These are phyloP conservation scores for Rhizopogon vinicolor DNA, from an alignment of 768 basidiomycete genomes.

Conservation along the genomic window DNA sequence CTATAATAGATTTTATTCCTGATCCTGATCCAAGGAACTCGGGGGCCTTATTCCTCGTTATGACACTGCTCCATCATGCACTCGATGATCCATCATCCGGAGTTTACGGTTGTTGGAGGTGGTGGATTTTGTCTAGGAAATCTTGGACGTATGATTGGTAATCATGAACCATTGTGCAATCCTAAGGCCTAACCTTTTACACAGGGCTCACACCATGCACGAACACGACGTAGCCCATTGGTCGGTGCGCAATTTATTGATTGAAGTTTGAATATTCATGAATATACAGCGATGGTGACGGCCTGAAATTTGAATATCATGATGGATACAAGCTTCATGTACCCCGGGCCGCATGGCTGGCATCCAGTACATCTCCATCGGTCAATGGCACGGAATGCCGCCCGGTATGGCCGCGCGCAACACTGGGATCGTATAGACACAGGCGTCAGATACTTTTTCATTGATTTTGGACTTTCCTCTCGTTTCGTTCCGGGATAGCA, in stretches of 20 bases:
- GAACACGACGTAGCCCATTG: slow-evolving; percentile 29
- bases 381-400: slow-evolving; percentile 1
- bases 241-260: slow-evolving; percentile 11
- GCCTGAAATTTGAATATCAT: slow-evolving; percentile 12
- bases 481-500: slow-evolving; percentile 7
- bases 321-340: slow-evolving; percentile 15
- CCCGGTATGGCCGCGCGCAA: slow-evolving; percentile 3
- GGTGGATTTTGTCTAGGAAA: slow-evolving; percentile 23
- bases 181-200: background rate
- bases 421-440: slow-evolving; percentile 17
- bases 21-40: slow-evolving; percentile 8
- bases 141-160: slow-evolving; percentile 8
- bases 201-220: slow-evolving; percentile 31
- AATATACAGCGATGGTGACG: slow-evolving; percentile 12
- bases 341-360: slow-evolving; percentile 5
- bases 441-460: slow-evolving; percentile 22
- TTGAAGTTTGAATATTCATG: slow-evolving; percentile 2
- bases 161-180: background rate
- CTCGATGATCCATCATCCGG: slow-evolving; percentile 19
- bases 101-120: slow-evolving; percentile 16
- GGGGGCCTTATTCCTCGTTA: slow-evolving; percentile 18
- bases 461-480: slow-evolving; percentile 23
- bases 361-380: slow-evolving; percentile 4
- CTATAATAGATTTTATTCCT: slow-evolving; percentile 11
- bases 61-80: slow-evolving; percentile 21